Percentiles rank a stretch among this genome's conserved stretches.
phyloP scores from a whole-genome alignment of 768 basidiomycete species.

The Obba rivulosa region DNA sequence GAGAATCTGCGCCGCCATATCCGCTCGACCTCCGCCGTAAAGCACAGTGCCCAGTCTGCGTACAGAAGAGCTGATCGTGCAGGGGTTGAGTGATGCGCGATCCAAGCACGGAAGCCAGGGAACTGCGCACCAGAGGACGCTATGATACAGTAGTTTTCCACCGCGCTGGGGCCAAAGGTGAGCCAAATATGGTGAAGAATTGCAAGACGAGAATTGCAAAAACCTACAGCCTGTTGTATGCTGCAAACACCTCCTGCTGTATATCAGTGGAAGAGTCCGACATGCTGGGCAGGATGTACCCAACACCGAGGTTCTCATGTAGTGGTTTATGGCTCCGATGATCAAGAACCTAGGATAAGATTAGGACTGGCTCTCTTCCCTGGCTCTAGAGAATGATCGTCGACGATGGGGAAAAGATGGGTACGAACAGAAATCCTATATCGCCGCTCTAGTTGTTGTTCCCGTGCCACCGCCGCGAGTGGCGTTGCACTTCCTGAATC shows the following conservation, averaged over 20 bases:
- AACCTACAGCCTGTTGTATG: not conserved
- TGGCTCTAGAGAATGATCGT: too few species aligned
- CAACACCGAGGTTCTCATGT: too few species aligned
- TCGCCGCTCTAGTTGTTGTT: too few species aligned
- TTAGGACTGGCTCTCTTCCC: too few species aligned
- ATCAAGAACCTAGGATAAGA: too few species aligned
- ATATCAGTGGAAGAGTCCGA: not conserved
- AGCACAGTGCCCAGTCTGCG: slow-evolving; percentile 7
- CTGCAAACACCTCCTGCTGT: not conserved
- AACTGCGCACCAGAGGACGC: not conserved
- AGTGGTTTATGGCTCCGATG: too few species aligned
- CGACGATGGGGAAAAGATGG: too few species aligned
- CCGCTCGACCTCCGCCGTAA: slow-evolving; percentile 10
- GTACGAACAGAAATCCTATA: too few species aligned
- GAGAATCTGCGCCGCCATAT: slow-evolving; percentile 13
- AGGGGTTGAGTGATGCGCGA: not conserved
- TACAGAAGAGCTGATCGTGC: slow-evolving; percentile 7
- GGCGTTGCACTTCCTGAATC: too few species aligned
- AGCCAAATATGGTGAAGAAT: not conserved
- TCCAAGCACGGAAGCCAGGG: not conserved
- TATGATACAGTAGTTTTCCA: not conserved
- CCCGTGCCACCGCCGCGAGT: too few species aligned
- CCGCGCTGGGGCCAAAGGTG: not conserved
- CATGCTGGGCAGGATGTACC: too few species aligned
- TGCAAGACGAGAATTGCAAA: not conserved